Evolutionary conservation across 352 stramenopile species (phyloP), one percentile per base, ranked within the genome.

Genomic region (Pythium aquatile): DNA sequence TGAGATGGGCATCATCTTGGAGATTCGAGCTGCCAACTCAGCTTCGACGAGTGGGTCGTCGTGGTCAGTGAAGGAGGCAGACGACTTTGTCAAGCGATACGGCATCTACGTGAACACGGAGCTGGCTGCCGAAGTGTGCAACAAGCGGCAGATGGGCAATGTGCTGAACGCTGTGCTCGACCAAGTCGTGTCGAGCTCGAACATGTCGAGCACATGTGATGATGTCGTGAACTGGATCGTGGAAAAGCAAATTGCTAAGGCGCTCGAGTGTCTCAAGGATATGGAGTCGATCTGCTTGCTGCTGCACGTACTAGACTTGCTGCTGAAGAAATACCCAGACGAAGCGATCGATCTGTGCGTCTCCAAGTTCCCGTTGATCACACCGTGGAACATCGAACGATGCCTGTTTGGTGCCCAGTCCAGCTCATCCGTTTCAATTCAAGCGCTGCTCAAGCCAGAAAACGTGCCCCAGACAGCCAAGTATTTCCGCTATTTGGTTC

Each of bases 31-130:
- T 17, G 16, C 39, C 40, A 17, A 42, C 26, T 29, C 52, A n/a
- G 24, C 48, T 14, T 28, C 30, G 17, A 47, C 13, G 20, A 26
- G 16, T 32, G 20, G 44, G 16, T n/a, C 56, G 24, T 24, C 66
- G 11, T 87, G 76, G 75, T 76, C 72, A 20, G 65, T 66, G 29
- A 58, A 61, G n/a, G 83, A 91, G 65, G 76, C 84, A 5, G 69
- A 93, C 64, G 74, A 71, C 0, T 94, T 94, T 58, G 73, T 94
- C 29, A 72, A 66, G 54, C 93, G 91, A 58, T 96, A 96, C 44
- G 85, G 85, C 9, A 85, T 85, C 30, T 96, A 96, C 61, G 69
- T 96, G 51, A 91, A 93, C 55, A 80, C 87, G 6, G 87, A 96
- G 53, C 69, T 93, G 39, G 87, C 87, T 20, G 85, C 85, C 39